These are phyloP conservation scores for Septoria linicola DNA, from an alignment of 2,329 filamentous ascomycete species.

Conservation along the genomic window DNA sequence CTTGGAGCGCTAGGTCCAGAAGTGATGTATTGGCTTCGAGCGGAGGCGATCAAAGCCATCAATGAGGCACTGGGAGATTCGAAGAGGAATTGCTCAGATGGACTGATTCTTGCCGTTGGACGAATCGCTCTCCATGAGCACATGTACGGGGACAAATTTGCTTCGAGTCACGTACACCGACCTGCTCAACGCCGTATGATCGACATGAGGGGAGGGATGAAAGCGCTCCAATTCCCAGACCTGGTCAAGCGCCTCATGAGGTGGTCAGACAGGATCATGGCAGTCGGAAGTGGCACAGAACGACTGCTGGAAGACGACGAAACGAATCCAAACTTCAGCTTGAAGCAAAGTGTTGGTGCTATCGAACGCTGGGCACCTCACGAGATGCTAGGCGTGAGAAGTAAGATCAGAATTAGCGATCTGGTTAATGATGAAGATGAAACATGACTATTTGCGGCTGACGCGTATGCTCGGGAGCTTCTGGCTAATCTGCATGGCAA, in stretches of 20 bases:
- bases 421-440: slow-evolving; percentile 31
- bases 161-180: slow-evolving; percentile 34
- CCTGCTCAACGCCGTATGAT: slow-evolving; percentile 39
- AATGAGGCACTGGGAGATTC: slow-evolving; percentile 31
- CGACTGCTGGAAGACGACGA: slow-evolving; percentile 35
- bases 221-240: slow-evolving; percentile 32
- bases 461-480: slow-evolving; percentile 3
- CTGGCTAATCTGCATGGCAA: background rate
- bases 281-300: slow-evolving; percentile 34
- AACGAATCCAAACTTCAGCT: slow-evolving; percentile 25
- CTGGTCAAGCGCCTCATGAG: slow-evolving; percentile 38
- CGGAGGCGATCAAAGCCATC: slow-evolving; percentile 34
- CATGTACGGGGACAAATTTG: slow-evolving; percentile 37
- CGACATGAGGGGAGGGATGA: slow-evolving; percentile 36
- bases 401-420: slow-evolving; percentile 34
- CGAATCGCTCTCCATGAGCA: slow-evolving; percentile 39
- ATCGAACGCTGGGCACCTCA: slow-evolving; percentile 36
- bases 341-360: slow-evolving; percentile 33
- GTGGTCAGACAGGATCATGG: slow-evolving; percentile 37
- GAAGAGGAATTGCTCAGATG: slow-evolving; percentile 26
- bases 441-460: slow-evolving; percentile 13
- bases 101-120: slow-evolving; percentile 34
- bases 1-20: slow-evolving; percentile 26
- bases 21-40: slow-evolving; percentile 32
- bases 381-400: slow-evolving; percentile 31